Conservation (phyloP, 2,329 filamentous ascomycete species). For the Myriosclerotinia scirpicola region DNA sequence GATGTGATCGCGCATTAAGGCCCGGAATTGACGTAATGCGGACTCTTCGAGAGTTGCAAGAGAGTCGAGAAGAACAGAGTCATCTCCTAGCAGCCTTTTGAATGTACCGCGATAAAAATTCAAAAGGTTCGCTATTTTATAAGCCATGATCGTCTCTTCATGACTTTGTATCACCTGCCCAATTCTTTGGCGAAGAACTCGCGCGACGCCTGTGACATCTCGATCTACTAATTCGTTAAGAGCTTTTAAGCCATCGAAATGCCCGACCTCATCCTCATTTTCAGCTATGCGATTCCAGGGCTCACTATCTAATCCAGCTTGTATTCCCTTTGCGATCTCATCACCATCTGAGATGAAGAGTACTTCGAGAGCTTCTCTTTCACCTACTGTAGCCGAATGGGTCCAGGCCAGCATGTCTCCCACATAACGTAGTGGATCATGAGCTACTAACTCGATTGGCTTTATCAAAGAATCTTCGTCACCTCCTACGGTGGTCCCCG, state of each 20-base stretch:
- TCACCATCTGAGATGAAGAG: constrained; percentile 89
- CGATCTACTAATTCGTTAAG: constrained; percentile 84
- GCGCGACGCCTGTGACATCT: constrained; percentile 76
- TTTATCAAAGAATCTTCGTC: constrained; percentile 66
- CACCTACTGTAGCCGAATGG: constrained; percentile 90
- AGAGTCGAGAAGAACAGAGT: constrained; percentile 68
- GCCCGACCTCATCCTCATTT: constrained; percentile 53
- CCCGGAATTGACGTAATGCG: constrained; percentile 78
- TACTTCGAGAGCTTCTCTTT: constrained; percentile 86
- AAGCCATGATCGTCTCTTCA: constrained; percentile 83
- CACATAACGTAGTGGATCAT: constrained; percentile 87
- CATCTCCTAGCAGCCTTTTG: constrained; percentile 68
- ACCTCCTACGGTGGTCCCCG: constrained; percentile 63
- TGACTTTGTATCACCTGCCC: constrained; percentile 92
- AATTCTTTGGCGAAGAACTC: constrained; percentile 82
- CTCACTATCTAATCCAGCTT: constrained; percentile 77
- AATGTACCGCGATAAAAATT: constrained; percentile 89
- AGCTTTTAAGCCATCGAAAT: constrained; percentile 79
- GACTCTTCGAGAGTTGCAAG: constrained; percentile 70
- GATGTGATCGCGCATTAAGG: constrained; percentile 77
- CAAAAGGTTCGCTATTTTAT: constrained; percentile 85
- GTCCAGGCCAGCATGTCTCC: constrained; percentile 98
- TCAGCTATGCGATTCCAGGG: constrained; percentile 72
- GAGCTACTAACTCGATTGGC: constrained; percentile 90
- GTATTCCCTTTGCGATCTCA: constrained; percentile 79